phyloP scores from a whole-genome alignment of 306 rosid genomes.

The Quercus glauca region DNA sequence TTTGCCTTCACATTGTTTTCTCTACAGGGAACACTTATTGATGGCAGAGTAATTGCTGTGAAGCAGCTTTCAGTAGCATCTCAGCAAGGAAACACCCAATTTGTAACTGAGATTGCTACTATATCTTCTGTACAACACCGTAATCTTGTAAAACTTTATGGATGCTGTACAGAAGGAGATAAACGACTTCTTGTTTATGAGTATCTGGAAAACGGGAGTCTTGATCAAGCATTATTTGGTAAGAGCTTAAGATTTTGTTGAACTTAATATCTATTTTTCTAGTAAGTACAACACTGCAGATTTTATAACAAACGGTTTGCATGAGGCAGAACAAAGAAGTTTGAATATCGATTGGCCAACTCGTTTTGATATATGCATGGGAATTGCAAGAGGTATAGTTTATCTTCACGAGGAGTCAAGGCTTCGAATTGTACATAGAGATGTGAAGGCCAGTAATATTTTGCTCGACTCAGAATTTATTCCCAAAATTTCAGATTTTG shows the following conservation, averaged over 20 bases:
- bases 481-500: conserved; percentile 85
- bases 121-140: conserved; percentile 86
- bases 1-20: conserved; percentile 5
- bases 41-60: conserved; percentile 77
- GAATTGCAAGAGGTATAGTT: conserved; percentile 70
- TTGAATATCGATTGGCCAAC: conserved; percentile 58
- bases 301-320: background rate
- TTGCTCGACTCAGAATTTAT: conserved; percentile 53
- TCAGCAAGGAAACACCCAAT: conserved; percentile 82
- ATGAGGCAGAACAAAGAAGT: conserved; percentile 37
- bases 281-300: background rate
- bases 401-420: conserved; percentile 81
- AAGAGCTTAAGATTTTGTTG: background rate
- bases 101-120: conserved; percentile 80
- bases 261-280: background rate
- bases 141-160: conserved; percentile 70
- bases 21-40: conserved; percentile 64
- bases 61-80: conserved; percentile 80
- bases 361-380: conserved; percentile 67
- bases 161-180: conserved; percentile 73
- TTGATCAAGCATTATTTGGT: conserved; percentile 90
- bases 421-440: conserved; percentile 70
- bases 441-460: conserved; percentile 85
- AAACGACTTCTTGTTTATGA: conserved; percentile 79
- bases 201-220: conserved; percentile 77